Base-by-base conservation (phyloP, 2,329 filamentous ascomycete genomes). In the Alternaria infectoria region DNA sequence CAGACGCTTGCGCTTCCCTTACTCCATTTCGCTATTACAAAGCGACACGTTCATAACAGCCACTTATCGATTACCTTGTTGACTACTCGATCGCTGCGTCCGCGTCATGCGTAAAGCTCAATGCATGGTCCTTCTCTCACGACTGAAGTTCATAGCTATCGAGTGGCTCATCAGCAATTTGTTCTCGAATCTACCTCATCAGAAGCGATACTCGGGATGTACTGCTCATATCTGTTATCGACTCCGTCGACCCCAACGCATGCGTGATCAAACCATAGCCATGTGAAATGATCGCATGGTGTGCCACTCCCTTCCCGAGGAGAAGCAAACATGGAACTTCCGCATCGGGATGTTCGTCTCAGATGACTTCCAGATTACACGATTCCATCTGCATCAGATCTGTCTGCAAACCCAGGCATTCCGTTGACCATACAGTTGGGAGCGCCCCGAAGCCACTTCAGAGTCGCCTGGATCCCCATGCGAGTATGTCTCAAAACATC, bases 401-500 rank as follows among this genome's bases (percentile, higher is more conserved):
- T 64, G 57, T 61, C 62, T 68, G 49, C 46, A 65, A 58, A 21
- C 45, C 19, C 47, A 59, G 64, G 66, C 65, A 69, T 59, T 17
- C 47, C 40, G 57, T 54, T 28, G 45, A 46, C 69, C 69, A 70
- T 46, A 51, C 57, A 49, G 44, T 49, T 55, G 69, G 71, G 54
- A 65, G 46, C 57, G 62, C 61, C 61, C 43, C 49, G 30, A 51
- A 54, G 60, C 64, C 46, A 65, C 50, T 62, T 57, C 44, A 57
- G 52, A 66, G 49, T 55, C 51, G 66, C 12, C 50, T 44, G 61
- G 52, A 51, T 47, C 45, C 55, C 54, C 58, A 72, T 66, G 68
- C 60, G 62, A 50, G 49, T 40, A 17, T 69, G 66, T 71, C 69
- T 69, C 58, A 57, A 64, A 69, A 64, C 26, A 64, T 67, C 21